These are phyloP conservation scores for Claviceps sp. DNA, from an alignment of 2,329 filamentous ascomycete species.

Conservation along the genomic window DNA sequence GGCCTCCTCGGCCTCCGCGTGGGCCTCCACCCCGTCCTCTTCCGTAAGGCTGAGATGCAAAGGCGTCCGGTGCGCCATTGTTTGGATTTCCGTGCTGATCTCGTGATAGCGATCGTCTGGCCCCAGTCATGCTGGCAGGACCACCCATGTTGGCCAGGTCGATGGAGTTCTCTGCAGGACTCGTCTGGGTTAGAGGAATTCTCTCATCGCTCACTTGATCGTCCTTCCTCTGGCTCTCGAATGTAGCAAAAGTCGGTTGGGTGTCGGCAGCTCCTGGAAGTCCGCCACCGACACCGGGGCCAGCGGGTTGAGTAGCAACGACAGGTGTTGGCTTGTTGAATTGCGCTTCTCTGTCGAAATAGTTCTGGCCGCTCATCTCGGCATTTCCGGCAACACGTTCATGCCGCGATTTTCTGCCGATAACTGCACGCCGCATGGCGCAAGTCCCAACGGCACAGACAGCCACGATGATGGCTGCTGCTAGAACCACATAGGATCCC, in stretches of 20 bases:
- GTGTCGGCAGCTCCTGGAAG: constrained; percentile 35
- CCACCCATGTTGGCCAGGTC: constrained; percentile 25
- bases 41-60: constrained; percentile 37
- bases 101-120: constrained; percentile 28
- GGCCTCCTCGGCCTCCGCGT: constrained; percentile 29
- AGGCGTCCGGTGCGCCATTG: constrained; percentile 28
- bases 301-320: constrained; percentile 39
- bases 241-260: constrained; percentile 46
- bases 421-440: constrained; percentile 84
- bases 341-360: constrained; percentile 59
- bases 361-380: constrained; percentile 93
- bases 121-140: constrained; percentile 19
- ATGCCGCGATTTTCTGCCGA: constrained; percentile 85
- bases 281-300: constrained; percentile 43
- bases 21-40: constrained; percentile 35
- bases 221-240: constrained; percentile 52
- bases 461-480: constrained; percentile 73
- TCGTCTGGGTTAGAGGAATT: constrained; percentile 54
- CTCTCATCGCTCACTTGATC: constrained; percentile 54
- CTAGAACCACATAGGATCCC: constrained; percentile 89
- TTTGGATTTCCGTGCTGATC: constrained; percentile 55
- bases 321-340: constrained; percentile 29
- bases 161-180: constrained; percentile 40
- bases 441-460: constrained; percentile 77
- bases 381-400: constrained; percentile 85